These are phyloP conservation scores for Jaminaea rosea DNA, from an alignment of 1,284 basidiomycete genomes.

Conservation along the genomic window DNA sequence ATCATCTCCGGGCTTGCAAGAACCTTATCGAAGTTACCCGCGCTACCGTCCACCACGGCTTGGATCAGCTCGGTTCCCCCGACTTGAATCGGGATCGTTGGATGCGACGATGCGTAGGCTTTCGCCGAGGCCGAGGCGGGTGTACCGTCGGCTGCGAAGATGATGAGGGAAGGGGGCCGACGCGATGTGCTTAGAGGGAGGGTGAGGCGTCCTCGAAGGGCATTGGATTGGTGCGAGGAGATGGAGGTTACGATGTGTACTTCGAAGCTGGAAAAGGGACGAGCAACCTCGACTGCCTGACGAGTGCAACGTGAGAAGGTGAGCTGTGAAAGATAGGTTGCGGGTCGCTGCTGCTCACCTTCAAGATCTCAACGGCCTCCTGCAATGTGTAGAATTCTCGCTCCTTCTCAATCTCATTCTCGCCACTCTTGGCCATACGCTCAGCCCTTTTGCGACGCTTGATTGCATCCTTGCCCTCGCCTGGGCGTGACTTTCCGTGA, in stretches of 20 bases:
- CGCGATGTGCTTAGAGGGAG: constrained; percentile 35
- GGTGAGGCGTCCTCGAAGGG: constrained; percentile 38
- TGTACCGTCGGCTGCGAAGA: constrained; percentile 42
- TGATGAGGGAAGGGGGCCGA: constrained; percentile 36
- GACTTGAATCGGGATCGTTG: constrained; percentile 16
- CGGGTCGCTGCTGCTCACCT: too few species aligned
- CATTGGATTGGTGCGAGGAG: constrained; percentile 41
- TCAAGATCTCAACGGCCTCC: constrained; percentile 10
- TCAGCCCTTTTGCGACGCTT: constrained; percentile 4
- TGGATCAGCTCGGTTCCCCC: constrained; percentile 40
- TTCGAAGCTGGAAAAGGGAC: constrained; percentile 40
- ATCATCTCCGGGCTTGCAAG: constrained; percentile 74
- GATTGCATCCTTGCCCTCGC: constrained; percentile 14
- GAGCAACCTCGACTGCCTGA: constrained; percentile 19
- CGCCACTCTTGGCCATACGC: neutral
- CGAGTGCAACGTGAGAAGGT: neutral
- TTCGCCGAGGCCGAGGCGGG: constrained; percentile 25
- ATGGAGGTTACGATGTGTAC: constrained; percentile 42
- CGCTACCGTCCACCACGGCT: constrained; percentile 28
- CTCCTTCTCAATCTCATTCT: neutral
- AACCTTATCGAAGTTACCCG: constrained; percentile 57
- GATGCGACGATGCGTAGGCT: neutral
- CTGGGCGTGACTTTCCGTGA: constrained; percentile 11
- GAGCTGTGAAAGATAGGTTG: neutral
- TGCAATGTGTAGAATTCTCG: neutral